These are phyloP conservation scores for Hygrophorus pudorinus DNA, from an alignment of 768 basidiomycete genomes.

Conservation along the genomic window DNA sequence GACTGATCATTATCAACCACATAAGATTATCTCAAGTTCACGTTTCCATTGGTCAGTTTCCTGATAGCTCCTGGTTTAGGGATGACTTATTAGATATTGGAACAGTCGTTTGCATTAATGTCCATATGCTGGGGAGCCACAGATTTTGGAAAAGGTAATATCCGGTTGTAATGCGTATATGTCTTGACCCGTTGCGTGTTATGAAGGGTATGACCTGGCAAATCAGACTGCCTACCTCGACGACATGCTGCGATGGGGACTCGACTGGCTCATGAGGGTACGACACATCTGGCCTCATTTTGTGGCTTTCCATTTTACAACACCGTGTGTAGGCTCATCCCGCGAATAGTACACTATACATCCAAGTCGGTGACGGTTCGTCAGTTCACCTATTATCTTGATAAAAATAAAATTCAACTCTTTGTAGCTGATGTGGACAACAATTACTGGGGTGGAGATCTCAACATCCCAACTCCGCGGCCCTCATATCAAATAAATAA, in stretches of 20 bases:
- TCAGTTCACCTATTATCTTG: conserved; percentile 2
- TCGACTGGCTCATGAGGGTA: conserved; percentile 89
- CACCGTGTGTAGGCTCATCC: conserved; percentile 63
- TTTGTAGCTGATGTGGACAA: conserved; percentile 49
- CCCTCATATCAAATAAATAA: conserved; percentile 72
- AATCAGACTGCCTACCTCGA: conserved; percentile 92
- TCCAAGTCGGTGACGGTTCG: conserved; percentile 64
- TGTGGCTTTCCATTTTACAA: background rate
- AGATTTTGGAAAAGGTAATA: conserved; percentile 67
- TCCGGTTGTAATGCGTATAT: background rate
- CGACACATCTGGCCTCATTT: conserved; percentile 9
- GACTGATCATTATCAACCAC: background rate
- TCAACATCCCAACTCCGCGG: conserved; percentile 61
- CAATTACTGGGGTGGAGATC: conserved; percentile 86
- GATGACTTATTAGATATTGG: background rate
- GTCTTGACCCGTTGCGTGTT: background rate
- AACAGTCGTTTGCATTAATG: conserved; percentile 70
- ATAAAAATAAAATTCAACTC: conserved; percentile 1
- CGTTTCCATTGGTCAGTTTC: conserved; percentile 63
- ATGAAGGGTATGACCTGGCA: conserved; percentile 66
- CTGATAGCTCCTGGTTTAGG: background rate
- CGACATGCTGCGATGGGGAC: conserved; percentile 80
- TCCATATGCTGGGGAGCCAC: conserved; percentile 87
- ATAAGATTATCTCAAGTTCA: conserved; percentile 80
- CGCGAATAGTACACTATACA: conserved; percentile 56